Percentiles rank a stretch among this genome's conserved stretches.
phyloP scores from a whole-genome alignment of 1,284 basidiomycete genomes.

The Naganishia sp. region DNA sequence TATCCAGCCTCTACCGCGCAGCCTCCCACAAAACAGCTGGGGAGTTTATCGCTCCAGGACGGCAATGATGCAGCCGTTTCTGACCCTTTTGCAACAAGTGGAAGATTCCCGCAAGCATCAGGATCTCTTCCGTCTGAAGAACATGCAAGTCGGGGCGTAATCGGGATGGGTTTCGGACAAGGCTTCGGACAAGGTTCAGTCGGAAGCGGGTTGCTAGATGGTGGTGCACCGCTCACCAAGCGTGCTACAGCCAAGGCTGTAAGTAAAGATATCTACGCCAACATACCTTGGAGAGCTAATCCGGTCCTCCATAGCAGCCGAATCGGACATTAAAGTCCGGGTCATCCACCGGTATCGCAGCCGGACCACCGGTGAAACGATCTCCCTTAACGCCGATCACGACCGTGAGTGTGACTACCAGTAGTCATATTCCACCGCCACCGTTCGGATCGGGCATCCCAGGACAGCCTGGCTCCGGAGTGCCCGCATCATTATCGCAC shows the following conservation, averaged over 20 bases:
- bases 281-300: not conserved
- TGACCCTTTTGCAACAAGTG: not conserved
- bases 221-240: slow-evolving; percentile 25
- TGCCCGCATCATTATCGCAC: not conserved
- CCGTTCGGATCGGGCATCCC: slow-evolving; percentile 22
- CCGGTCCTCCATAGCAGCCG: not conserved
- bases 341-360: no score
- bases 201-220: slow-evolving; percentile 30
- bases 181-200: not conserved
- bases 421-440: slow-evolving; percentile 12
- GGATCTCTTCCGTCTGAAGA: not conserved
- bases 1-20: not conserved
- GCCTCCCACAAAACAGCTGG: slow-evolving; percentile 1
- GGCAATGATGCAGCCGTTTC: slow-evolving; percentile 12
- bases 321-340: no score
- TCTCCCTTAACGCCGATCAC: slow-evolving; percentile 14
- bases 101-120: no score
- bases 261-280: not conserved
- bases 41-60: slow-evolving; percentile 17
- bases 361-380: not conserved
- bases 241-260: slow-evolving; percentile 18
- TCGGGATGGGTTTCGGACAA: slow-evolving; percentile 12
- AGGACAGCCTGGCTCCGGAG: slow-evolving; percentile 21
- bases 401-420: slow-evolving; percentile 22
- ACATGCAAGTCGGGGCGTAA: not conserved